Evolutionary conservation across 1,284 basidiomycete genomes (phyloP).

Genomic region (Cutaneotrichosporon dermatis): DNA sequence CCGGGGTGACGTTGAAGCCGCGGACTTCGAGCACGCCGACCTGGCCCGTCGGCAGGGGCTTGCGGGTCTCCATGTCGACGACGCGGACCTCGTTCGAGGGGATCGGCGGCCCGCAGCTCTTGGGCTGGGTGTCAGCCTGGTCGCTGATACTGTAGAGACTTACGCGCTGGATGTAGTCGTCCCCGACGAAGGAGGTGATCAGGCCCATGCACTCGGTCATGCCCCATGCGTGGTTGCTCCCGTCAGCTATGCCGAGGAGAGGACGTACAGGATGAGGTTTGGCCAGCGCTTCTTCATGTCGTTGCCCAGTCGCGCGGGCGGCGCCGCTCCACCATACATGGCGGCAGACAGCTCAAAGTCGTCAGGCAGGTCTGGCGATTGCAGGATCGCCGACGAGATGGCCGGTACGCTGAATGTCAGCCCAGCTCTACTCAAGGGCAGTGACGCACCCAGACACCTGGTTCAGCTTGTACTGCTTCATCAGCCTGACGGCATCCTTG

Average conservation of each 20-base stretch:
- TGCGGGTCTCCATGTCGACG: conserved; percentile 31
- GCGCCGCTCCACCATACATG: conserved; percentile 42
- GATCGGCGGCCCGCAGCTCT: conserved; percentile 28
- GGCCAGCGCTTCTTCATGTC: conserved; percentile 35
- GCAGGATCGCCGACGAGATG: conserved; percentile 31
- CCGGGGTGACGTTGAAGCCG: conserved; percentile 40
- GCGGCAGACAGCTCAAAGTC: conserved; percentile 30
- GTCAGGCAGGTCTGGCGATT: conserved; percentile 27
- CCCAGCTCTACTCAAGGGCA: not conserved
- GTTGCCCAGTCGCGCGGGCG: conserved; percentile 30
- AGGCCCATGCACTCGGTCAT: conserved; percentile 44
- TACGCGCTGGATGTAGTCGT: conserved; percentile 31
- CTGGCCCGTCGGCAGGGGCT: conserved; percentile 20
- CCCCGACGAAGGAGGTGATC: conserved; percentile 35
- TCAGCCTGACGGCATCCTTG: conserved; percentile 32
- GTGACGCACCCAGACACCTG: conserved; percentile 15
- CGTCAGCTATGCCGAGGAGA: not conserved
- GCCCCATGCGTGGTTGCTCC: conserved; percentile 32
- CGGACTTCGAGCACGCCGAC: conserved; percentile 31
- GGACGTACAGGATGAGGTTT: conserved; percentile 13
- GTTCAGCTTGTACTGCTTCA: conserved; percentile 31
- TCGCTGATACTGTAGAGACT: too few relatives aligned
- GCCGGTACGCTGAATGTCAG: conserved; percentile 29
- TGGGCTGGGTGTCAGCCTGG: not conserved
- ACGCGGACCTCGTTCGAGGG: conserved; percentile 35